Evolutionary conservation across 2,329 filamentous ascomycete species (phyloP), one percentile per base, ranked within the genome.

Genomic region (Exophiala spinifera): DNA sequence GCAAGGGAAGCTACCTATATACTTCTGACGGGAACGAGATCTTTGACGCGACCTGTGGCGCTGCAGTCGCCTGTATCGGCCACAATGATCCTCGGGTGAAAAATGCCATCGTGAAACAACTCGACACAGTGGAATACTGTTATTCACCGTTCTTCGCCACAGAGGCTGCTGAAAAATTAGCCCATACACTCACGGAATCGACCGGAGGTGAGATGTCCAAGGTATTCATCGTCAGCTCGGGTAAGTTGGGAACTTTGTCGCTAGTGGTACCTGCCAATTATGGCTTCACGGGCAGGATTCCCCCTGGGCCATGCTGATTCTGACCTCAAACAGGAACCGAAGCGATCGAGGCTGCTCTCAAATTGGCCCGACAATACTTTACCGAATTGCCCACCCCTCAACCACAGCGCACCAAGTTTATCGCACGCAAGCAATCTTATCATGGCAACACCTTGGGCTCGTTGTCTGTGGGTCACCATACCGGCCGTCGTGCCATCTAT

Each of bases 1-100:
- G 75, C 7, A 68, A 74, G 51, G 80, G 78, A 14, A 73, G 75
- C 60, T 79, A 77, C 55, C 69, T 83, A 15, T 68, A 72, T 42
- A 70, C 82, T 1, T 72, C 72, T 61, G 76, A 78, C 64, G 84
- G 84, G 1, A 76, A 78, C 25, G 74, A 72, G 36, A 79, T 94
- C 42, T 78, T 91, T 13, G 88, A 94, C 67, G 85, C 83, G 1
- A 87, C 85, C n/a, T 81, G 85, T 21, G 89, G 89, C 86, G 88
- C 2, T 2, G 59, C 59, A 87, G 87, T 91, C 4, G 77, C 83
- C 6, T 86, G 84, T 65, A 73, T 92, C 13, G 89, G 88, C 3
- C 84, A 89, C 62, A 82, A 81, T 23, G 78, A 86, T 55, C 64
- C 75, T 39, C 74, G 83, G 40, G 81, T 91, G 11, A 74, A 75